Conservation (phyloP, 768 basidiomycete genomes). For the Russula earlei region DNA sequence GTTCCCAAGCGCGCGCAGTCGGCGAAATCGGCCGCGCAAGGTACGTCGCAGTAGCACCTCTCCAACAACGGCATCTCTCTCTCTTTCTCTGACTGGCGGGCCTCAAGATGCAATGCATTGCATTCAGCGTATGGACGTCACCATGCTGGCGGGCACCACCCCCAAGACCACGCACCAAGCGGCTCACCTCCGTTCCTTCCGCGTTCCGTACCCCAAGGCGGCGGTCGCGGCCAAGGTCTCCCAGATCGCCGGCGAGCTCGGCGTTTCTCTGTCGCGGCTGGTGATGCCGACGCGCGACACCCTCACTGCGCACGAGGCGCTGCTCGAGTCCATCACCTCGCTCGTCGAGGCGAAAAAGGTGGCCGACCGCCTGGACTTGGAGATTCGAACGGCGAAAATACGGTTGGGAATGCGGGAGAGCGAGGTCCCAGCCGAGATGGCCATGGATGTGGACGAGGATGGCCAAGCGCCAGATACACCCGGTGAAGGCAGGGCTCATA, state of each 20-base stretch:
- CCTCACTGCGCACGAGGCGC: constrained; percentile 56
- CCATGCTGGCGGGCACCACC: constrained; percentile 38
- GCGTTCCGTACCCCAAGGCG: constrained; percentile 71
- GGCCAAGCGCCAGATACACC: constrained; percentile 35
- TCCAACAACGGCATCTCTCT: background rate
- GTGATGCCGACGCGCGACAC: constrained; percentile 94
- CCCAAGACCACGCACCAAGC: constrained; percentile 75
- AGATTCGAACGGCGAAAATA: constrained; percentile 61
- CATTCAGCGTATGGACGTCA: constrained; percentile 58
- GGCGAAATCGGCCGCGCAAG: constrained; percentile 50
- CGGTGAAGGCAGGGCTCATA: constrained; percentile 57
- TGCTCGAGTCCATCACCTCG: constrained; percentile 61
- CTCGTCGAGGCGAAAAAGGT: constrained; percentile 86
- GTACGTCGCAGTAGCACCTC: constrained; percentile 28
- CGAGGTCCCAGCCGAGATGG: constrained; percentile 30
- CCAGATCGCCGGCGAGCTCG: constrained; percentile 67
- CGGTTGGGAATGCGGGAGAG: constrained; percentile 46
- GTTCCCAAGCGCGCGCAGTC: constrained; percentile 30
- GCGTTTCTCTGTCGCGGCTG: constrained; percentile 60
- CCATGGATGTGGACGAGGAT: constrained; percentile 29
- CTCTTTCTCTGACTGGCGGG: constrained; percentile 18
- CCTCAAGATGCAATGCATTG: constrained; percentile 56
- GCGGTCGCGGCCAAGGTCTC: constrained; percentile 66
- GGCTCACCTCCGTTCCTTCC: constrained; percentile 79
- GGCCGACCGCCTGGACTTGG: constrained; percentile 80